Evolutionary conservation across 192 early-diverging fungal species (phyloP).

Genomic region (Coemansia aciculifera): DNA sequence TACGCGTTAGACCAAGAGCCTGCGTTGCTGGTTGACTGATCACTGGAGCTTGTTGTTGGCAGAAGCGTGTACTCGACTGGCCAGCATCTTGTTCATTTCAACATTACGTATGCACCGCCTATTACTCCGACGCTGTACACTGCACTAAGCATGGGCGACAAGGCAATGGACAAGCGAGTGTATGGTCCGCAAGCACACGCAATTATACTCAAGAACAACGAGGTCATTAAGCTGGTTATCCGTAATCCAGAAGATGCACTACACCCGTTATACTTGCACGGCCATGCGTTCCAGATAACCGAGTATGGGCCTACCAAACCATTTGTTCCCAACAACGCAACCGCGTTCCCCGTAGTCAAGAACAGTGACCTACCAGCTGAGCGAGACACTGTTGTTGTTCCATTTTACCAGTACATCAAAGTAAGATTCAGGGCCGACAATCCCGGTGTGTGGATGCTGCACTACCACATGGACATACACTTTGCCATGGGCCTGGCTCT

Average conservation of each 20-base stretch:
- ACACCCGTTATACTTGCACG: constrained; percentile 81
- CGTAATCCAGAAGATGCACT: constrained; percentile 65
- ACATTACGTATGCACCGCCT: constrained; percentile 65
- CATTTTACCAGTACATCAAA: constrained; percentile 56
- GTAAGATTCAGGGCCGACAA: constrained; percentile 76
- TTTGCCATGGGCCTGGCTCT: constrained; percentile 70
- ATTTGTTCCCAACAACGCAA: constrained; percentile 16
- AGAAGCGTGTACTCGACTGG: constrained; percentile 62
- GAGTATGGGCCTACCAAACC: constrained; percentile 54
- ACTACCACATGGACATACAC: constrained; percentile 66
- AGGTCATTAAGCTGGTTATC: constrained; percentile 67
- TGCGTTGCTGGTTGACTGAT: constrained; percentile 51
- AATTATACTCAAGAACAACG: constrained; percentile 59
- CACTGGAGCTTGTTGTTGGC: constrained; percentile 50
- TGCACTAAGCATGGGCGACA: constrained; percentile 59
- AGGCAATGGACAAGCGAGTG: constrained; percentile 53
- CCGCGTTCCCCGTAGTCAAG: constrained; percentile 20
- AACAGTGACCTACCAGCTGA: constrained; percentile 28
- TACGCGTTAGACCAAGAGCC: constrained; percentile 51
- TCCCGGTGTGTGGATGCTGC: constrained; percentile 81
- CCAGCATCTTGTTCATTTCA: constrained; percentile 72
- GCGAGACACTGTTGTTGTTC: constrained; percentile 65
- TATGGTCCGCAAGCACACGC: constrained; percentile 67
- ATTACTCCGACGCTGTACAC: constrained; percentile 66
- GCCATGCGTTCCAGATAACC: constrained; percentile 77